A percentile compares a stretch with the other conserved stretches of the same genome.
These are phyloP conservation scores for Chlorophyllum brunneum DNA, from an alignment of 768 basidiomycete species.

Conservation along the genomic window DNA sequence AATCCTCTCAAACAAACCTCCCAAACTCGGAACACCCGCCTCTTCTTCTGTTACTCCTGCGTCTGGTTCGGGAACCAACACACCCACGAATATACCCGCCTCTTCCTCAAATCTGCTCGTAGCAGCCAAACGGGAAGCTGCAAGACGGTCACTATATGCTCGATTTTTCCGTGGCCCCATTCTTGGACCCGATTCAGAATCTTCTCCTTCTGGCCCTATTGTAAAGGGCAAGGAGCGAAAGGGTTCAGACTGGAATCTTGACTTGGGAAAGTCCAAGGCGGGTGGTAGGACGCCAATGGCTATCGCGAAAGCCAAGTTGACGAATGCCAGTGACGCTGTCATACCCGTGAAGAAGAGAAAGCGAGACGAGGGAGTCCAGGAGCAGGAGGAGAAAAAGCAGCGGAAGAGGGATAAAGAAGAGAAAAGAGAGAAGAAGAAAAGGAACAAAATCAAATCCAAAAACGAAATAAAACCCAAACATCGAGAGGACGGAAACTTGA, in stretches of 20 bases:
- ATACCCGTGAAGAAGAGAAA: slow-evolving; percentile 13
- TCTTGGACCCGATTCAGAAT: slow-evolving; percentile 42
- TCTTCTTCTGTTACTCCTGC: slow-evolving; percentile 26
- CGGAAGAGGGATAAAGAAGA: slow-evolving; percentile 15
- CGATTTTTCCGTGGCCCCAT: slow-evolving; percentile 78
- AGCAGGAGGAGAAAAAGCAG: slow-evolving; percentile 7
- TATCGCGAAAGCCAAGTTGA: slow-evolving; percentile 14
- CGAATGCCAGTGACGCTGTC: slow-evolving; percentile 11
- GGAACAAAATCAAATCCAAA: too few relatives aligned
- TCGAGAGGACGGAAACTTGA: too few relatives aligned
- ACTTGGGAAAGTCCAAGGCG: not conserved
- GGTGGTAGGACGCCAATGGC: slow-evolving; percentile 12
- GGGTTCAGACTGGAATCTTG: not conserved
- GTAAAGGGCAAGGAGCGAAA: slow-evolving; percentile 17
- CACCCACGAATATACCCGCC: slow-evolving; percentile 27
- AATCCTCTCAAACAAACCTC: slow-evolving; percentile 70
- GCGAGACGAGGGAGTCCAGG: not conserved
- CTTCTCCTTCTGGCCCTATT: not conserved
- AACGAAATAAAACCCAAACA: too few relatives aligned
- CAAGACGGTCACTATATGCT: slow-evolving; percentile 70
- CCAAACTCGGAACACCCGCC: slow-evolving; percentile 43
- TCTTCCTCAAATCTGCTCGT: slow-evolving; percentile 51
- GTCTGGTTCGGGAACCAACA: slow-evolving; percentile 36
- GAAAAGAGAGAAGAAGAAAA: slow-evolving; percentile 17
- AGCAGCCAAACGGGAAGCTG: slow-evolving; percentile 74